phyloP scores from a whole-genome alignment of 495 filamentous ascomycete genomes.

The Penicillium waksmanii region DNA sequence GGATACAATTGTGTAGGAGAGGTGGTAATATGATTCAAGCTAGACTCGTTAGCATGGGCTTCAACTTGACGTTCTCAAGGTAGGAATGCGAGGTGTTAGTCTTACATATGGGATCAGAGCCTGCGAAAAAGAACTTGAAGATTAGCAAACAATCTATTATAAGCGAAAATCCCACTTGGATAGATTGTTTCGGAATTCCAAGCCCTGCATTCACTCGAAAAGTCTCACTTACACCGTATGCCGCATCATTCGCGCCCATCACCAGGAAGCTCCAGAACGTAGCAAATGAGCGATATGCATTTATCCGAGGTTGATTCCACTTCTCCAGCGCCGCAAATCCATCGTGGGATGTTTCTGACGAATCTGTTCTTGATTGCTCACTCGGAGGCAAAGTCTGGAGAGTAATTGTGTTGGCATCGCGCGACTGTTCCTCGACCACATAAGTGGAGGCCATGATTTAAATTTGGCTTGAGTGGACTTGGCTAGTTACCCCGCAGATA shows the following conservation, averaged over 20 bases:
- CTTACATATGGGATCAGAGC: constrained; percentile 64
- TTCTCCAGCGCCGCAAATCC: constrained; percentile 26
- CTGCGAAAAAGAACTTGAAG: constrained; percentile 36
- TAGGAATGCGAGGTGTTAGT: neutral
- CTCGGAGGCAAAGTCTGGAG: constrained; percentile 24
- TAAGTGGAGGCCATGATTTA: constrained; percentile 22
- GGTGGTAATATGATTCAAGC: constrained; percentile 62
- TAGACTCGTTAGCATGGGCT: constrained; percentile 26
- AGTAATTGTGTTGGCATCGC: constrained; percentile 18
- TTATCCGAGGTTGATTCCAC: constrained; percentile 74
- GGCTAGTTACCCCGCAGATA: neutral
- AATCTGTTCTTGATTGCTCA: neutral
- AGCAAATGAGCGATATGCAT: constrained; percentile 64
- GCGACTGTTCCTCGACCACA: constrained; percentile 16
- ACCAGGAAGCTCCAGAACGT: constrained; percentile 77
- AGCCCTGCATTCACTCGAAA: no score
- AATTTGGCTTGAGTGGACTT: neutral
- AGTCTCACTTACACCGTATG: constrained; percentile 65
- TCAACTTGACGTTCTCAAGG: neutral
- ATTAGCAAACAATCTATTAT: neutral
- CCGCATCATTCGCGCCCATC: constrained; percentile 83
- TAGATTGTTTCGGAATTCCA: no score
- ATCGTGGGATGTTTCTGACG: constrained; percentile 4
- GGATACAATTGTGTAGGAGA: constrained; percentile 62
- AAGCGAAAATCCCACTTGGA: neutral